Evolutionary conservation across 257 asterid species (phyloP).

Genomic region (Leptodermis oblonga): DNA sequence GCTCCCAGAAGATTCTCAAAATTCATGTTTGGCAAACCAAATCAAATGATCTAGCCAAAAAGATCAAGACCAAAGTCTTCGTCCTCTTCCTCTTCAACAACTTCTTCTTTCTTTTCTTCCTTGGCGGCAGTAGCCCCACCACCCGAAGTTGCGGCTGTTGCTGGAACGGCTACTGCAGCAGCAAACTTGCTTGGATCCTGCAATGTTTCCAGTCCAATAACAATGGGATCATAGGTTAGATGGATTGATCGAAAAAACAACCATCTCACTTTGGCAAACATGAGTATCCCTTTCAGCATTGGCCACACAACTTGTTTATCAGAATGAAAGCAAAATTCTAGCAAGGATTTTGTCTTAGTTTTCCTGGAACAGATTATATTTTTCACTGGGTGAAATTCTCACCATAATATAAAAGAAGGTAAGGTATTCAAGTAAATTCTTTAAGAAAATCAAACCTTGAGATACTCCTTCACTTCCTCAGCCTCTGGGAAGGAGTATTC

Average conservation of each 20-base stretch:
- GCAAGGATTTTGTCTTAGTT: neutral
- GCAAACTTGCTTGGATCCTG: conserved; percentile 20
- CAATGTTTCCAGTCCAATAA: neutral
- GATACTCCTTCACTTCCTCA: conserved; percentile 22
- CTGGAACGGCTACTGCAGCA: neutral
- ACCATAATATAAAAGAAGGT: neutral
- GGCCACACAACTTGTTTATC: neutral
- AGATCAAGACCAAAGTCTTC: conserved; percentile 6
- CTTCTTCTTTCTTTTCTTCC: conserved; percentile 12
- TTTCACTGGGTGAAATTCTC: neutral
- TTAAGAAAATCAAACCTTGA: conserved; percentile 8
- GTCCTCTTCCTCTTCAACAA: conserved; percentile 8
- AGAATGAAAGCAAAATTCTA: neutral
- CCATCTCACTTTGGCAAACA: neutral
- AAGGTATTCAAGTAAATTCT: too few relatives aligned
- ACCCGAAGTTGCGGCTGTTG: conserved; percentile 1
- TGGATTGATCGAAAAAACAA: neutral
- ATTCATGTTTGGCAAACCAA: too few relatives aligned
- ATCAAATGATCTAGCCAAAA: neutral
- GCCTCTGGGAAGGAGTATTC: conserved; percentile 21
- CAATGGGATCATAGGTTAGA: neutral
- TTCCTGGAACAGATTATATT: too few relatives aligned
- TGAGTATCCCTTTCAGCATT: too few relatives aligned
- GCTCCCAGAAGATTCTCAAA: too few relatives aligned
- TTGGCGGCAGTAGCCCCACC: neutral